Evolutionary conservation across 495 filamentous ascomycete species (phyloP), one percentile per base, ranked within the genome.

Genomic region (Bryoglossum gracile): DNA sequence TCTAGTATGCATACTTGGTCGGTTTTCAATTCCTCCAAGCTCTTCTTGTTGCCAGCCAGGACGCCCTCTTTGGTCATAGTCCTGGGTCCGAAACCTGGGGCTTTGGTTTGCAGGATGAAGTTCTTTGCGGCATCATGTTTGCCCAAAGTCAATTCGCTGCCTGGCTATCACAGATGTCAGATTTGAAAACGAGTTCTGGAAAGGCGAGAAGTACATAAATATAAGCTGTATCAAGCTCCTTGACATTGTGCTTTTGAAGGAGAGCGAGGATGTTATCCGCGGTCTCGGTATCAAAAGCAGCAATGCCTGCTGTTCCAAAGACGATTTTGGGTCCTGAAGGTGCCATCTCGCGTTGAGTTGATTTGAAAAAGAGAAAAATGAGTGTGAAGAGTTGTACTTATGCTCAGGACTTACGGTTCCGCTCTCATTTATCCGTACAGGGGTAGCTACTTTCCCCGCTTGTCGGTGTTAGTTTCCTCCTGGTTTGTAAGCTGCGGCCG

Each of bases 31-130:
- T 59, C 55, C 51, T 64, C 41, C 32, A 65, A 58, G 28, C 61
- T 65, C 35, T 60, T 52, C 47, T 62, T 50, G 22, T 57, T 55
- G 21, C 60, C 62, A 5, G 57, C 49, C 24, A 68, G 38, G 25
- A 70, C 54, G 14, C 45, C 60, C 17, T 67, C 50, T 42, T 63
- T 63, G 13, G 41, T 51, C 28, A 61, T 43, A 11, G 44, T 22
- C 9, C 59, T 56, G 13, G 46, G 25, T 6, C 10, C 26, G 23
- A 57, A 57, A n/a, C 62, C 61, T 0, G 59, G 58, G 11, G 57
- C 52, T 48, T 70, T 69, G 8, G 65, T 70, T 24, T 65, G 57
- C 23, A 72, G 60, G 13, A 49, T 58, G 43, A 69, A 70, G n/a
- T 55, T 44, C 22, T 61, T 59, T 5, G 60, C 53, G 4, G 62